Conservation (phyloP, 352 stramenopile genomes). For the Pilasporangium apinafurcum region DNA sequence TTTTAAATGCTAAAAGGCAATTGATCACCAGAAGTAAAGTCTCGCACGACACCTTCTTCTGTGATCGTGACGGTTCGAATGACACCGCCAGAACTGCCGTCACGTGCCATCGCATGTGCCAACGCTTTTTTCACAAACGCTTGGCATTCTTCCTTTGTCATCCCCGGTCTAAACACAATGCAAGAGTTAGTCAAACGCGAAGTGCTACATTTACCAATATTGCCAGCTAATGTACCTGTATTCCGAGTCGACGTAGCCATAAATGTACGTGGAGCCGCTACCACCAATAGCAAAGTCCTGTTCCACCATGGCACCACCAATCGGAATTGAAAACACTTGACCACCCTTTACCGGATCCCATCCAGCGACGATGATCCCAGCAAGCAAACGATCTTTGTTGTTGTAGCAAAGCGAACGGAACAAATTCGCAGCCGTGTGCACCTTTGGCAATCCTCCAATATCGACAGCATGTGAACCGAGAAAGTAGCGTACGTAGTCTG, state of each 20-base stretch:
- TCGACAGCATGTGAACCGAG: conserved; percentile 70
- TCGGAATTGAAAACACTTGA: conserved; percentile 94
- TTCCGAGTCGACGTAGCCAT: conserved; percentile 93
- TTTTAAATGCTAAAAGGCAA: conserved; percentile 86
- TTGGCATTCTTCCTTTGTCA: conserved; percentile 96
- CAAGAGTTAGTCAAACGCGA: conserved; percentile 2
- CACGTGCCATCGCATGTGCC: conserved; percentile 96
- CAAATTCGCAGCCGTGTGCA: conserved; percentile 97
- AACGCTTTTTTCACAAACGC: conserved; percentile 94
- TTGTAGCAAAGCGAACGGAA: conserved; percentile 96
- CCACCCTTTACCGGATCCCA: conserved; percentile 96
- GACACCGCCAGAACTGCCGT: conserved; percentile 97
- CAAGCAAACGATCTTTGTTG: conserved; percentile 96
- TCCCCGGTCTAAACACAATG: conserved; percentile 58
- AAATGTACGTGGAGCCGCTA: conserved; percentile 97
- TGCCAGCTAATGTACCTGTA: conserved; percentile 87
- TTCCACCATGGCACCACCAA: conserved; percentile 95
- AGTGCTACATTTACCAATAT: too few species aligned
- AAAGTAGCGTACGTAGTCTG: conserved; percentile 82
- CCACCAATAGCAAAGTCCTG: conserved; percentile 97
- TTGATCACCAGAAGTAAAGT: conserved; percentile 90
- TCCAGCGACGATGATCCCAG: conserved; percentile 97
- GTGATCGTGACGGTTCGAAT: conserved; percentile 96
- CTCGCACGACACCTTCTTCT: conserved; percentile 85
- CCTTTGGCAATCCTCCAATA: conserved; percentile 89